Conservation (phyloP, 2,329 filamentous ascomycete species). For the Ceratocystis cubensis region DNA sequence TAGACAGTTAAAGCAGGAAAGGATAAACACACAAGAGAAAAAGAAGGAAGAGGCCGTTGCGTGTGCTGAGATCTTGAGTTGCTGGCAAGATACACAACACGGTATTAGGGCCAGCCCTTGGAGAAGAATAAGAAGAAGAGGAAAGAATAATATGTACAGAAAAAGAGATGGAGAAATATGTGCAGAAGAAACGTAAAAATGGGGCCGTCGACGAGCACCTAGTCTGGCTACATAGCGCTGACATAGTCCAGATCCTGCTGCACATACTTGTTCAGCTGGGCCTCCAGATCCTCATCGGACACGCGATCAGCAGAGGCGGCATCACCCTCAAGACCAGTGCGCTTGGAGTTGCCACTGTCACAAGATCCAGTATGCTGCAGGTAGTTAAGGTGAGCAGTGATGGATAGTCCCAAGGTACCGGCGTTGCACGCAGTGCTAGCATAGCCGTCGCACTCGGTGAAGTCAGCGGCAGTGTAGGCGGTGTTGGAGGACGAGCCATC, state of each 20-base stretch:
- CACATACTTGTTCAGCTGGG: conserved; percentile 30
- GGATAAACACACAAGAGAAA: not conserved
- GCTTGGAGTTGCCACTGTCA: conserved; percentile 16
- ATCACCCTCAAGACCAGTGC: conserved; percentile 13
- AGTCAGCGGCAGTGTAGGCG: conserved; percentile 30
- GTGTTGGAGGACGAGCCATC: conserved; percentile 27
- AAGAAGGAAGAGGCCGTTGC: not conserved
- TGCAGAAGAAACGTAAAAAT: conserved; percentile 5
- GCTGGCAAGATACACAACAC: not conserved
- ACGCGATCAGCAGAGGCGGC: conserved; percentile 20
- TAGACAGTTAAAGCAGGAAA: not conserved
- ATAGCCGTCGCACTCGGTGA: conserved; percentile 39
- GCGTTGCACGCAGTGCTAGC: conserved; percentile 40
- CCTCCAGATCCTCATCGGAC: conserved; percentile 31
- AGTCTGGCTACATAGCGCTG: conserved; percentile 19
- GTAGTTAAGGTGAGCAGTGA: conserved; percentile 38
- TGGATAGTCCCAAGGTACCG: conserved; percentile 35
- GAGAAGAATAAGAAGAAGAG: not conserved
- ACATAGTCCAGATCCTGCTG: conserved; percentile 29
- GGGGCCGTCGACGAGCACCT: not conserved
- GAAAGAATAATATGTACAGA: not conserved
- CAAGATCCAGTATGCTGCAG: conserved; percentile 35
- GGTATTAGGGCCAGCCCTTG: not conserved
- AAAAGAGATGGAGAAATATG: not conserved
- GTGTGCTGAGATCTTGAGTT: not conserved